phyloP scores from a whole-genome alignment of 345 rosid species.

The Turnera subulata region DNA sequence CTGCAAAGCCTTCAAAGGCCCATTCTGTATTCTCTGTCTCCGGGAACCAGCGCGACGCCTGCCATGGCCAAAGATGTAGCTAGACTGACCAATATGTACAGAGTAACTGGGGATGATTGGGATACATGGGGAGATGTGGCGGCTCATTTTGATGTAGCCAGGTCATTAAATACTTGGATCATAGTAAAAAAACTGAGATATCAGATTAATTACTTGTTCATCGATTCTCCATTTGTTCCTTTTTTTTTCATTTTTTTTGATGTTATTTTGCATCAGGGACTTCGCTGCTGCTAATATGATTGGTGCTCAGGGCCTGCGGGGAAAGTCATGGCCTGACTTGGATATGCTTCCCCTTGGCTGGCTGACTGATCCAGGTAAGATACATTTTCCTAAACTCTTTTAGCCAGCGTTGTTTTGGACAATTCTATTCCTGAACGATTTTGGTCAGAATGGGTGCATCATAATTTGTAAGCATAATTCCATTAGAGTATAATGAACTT shows the following conservation, averaged over 20 bases:
- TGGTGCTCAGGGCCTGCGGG: constrained; percentile 56
- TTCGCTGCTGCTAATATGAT: constrained; percentile 63
- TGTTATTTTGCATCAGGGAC: constrained; percentile 47
- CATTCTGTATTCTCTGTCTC: constrained; percentile 79
- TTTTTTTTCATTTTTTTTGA: constrained; percentile 1
- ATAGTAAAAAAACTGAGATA: background rate
- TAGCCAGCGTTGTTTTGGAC: background rate
- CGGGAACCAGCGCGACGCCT: constrained; percentile 84
- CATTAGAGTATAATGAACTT: no score
- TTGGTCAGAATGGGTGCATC: background rate
- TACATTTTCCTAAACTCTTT: constrained; percentile 3
- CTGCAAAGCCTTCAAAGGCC: constrained; percentile 64
- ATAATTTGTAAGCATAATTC: no score
- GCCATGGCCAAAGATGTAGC: constrained; percentile 69
- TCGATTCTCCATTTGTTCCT: constrained; percentile 3
- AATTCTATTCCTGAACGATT: background rate
- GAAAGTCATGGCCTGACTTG: constrained; percentile 90
- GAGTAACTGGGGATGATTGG: constrained; percentile 96
- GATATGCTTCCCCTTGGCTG: constrained; percentile 93
- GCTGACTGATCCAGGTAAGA: constrained; percentile 79
- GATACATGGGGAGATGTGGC: constrained; percentile 81
- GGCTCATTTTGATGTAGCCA: constrained; percentile 71
- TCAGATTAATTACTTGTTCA: constrained; percentile 1
- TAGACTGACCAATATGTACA: constrained; percentile 71
- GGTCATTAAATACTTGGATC: constrained; percentile 41